Evolutionary conservation across 305 asterid genomes (phyloP).

Genomic region (Fraxinus xanthoxyloides): DNA sequence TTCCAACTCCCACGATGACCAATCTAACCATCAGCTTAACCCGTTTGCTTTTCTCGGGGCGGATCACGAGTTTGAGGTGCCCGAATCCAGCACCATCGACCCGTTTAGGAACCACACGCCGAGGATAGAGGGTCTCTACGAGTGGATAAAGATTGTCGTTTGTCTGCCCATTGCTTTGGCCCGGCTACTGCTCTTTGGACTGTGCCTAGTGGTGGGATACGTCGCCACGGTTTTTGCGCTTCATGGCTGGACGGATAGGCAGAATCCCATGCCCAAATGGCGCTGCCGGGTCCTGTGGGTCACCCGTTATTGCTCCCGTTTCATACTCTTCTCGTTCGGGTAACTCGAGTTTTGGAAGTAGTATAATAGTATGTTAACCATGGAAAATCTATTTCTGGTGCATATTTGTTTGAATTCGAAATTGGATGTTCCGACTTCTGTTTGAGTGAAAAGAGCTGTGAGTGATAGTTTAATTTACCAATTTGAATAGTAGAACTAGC

Average conservation of each 20-base stretch:
- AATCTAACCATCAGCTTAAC: constrained; percentile 20
- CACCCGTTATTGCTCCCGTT: constrained; percentile 70
- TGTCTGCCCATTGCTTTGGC: constrained; percentile 67
- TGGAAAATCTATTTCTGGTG: neutral
- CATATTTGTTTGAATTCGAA: neutral
- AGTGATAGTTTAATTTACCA: neutral
- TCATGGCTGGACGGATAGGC: constrained; percentile 76
- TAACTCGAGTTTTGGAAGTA: constrained; percentile 24
- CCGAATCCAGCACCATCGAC: constrained; percentile 64
- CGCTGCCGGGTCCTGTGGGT: constrained; percentile 77
- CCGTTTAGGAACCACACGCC: constrained; percentile 78
- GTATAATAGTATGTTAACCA: neutral
- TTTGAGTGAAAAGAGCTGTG: neutral
- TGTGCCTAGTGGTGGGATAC: constrained; percentile 68
- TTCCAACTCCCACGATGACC: constrained; percentile 26
- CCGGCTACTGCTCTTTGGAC: constrained; percentile 64
- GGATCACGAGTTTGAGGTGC: constrained; percentile 49
- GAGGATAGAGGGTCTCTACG: constrained; percentile 70
- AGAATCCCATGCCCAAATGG: constrained; percentile 89
- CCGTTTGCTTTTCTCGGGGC: constrained; percentile 69
- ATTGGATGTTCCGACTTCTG: neutral
- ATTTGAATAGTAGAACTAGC: neutral
- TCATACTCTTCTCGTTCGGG: constrained; percentile 92
- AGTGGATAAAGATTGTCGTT: constrained; percentile 77
- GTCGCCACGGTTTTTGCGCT: constrained; percentile 59